These are phyloP conservation scores for Salvia sclarea DNA, from an alignment of 305 asterid genomes.

Conservation along the genomic window DNA sequence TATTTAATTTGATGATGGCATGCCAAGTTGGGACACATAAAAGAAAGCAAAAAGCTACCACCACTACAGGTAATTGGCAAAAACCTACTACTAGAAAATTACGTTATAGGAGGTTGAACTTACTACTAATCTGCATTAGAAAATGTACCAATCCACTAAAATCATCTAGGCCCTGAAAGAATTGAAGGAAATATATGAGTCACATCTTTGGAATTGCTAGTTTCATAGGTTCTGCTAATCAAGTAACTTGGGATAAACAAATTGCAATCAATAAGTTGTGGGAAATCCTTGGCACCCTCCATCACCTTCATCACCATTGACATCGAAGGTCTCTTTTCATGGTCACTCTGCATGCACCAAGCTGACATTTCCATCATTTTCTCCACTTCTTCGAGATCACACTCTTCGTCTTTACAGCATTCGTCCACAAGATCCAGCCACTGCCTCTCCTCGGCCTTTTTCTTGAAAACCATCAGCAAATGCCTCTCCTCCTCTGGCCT, in stretches of 20 bases:
- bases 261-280: constrained; percentile 14
- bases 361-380: constrained; percentile 36
- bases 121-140: too few relatives aligned
- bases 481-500: too few relatives aligned
- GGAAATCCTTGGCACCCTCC: constrained; percentile 36
- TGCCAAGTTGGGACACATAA: too few relatives aligned
- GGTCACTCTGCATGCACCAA: constrained; percentile 36
- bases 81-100: too few relatives aligned
- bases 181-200: constrained; percentile 39
- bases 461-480: too few relatives aligned
- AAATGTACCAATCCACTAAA: too few relatives aligned
- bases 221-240: not conserved
- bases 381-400: constrained; percentile 24
- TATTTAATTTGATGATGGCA: too few relatives aligned
- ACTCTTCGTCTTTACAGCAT: constrained; percentile 27
- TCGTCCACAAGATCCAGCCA: constrained; percentile 36
- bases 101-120: too few relatives aligned
- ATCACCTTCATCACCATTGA: constrained; percentile 35
- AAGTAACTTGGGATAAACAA: not conserved
- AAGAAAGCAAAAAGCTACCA: too few relatives aligned
- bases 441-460: constrained; percentile 1
- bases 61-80: too few relatives aligned
- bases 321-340: constrained; percentile 34
- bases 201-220: not conserved
- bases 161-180: constrained; percentile 47